These are phyloP conservation scores for Leccinum uliginosum DNA, from an alignment of 768 basidiomycete species.

Conservation along the genomic window DNA sequence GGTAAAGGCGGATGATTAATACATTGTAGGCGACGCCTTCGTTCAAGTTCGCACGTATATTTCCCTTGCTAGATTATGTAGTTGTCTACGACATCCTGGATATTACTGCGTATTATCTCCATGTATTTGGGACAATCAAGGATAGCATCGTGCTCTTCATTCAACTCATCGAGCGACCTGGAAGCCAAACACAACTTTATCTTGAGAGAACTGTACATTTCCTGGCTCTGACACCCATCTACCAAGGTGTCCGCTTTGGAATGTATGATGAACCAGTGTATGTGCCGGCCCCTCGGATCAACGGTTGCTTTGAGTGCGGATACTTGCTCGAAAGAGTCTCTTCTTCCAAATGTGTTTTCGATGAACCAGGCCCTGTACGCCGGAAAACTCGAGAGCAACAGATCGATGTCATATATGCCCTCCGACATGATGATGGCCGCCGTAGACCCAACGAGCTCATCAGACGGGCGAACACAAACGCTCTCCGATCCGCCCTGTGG, in stretches of 20 bases:
- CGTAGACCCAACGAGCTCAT: conserved; percentile 39
- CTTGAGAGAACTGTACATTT: conserved; percentile 53
- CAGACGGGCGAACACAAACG: conserved; percentile 44
- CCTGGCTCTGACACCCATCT: conserved; percentile 55
- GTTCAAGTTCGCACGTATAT: conserved; percentile 3
- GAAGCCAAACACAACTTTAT: conserved; percentile 24
- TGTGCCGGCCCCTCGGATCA: conserved; percentile 31
- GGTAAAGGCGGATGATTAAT: conserved; percentile 10
- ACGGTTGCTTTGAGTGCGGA: conserved; percentile 42
- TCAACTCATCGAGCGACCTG: conserved; percentile 38
- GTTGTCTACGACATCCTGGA: conserved; percentile 19
- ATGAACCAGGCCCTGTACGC: conserved; percentile 70
- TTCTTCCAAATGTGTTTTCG: conserved; percentile 53
- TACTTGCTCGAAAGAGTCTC: conserved; percentile 43
- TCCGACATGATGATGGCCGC: conserved; percentile 62
- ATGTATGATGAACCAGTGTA: conserved; percentile 71
- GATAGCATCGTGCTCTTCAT: conserved; percentile 53
- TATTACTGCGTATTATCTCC: conserved; percentile 41
- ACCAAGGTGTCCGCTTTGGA: conserved; percentile 69
- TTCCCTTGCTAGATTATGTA: conserved; percentile 2
- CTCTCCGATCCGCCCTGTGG: conserved; percentile 1
- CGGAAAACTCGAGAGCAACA: conserved; percentile 61
- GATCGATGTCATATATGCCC: conserved; percentile 74
- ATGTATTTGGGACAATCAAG: conserved; percentile 41
- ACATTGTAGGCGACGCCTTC: not conserved